These are phyloP conservation scores for Flueggea neowawraea DNA, from an alignment of 441 rosid species.

Conservation along the genomic window DNA sequence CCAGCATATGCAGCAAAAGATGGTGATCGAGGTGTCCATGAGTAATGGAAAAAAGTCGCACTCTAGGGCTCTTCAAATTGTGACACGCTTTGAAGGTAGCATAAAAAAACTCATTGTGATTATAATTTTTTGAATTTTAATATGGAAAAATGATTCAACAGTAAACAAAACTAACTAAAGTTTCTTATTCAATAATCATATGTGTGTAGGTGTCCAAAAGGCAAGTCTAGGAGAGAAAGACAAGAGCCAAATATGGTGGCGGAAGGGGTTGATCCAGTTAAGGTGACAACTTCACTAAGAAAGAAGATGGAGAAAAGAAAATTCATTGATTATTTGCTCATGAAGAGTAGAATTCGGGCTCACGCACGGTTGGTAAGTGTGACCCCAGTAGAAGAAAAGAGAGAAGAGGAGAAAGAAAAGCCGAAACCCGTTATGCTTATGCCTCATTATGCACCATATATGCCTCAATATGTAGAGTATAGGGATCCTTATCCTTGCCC, in stretches of 20 bases:
- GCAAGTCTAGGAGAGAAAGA: neutral
- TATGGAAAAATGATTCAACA: no score
- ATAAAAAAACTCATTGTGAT: no score
- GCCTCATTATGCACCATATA: conserved; percentile 8
- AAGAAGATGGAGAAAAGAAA: neutral
- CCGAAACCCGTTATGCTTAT: neutral
- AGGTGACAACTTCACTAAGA: conserved; percentile 16
- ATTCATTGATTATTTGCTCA: no score
- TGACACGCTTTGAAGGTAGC: no score
- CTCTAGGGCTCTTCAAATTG: no score
- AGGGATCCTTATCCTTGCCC: conserved; percentile 21
- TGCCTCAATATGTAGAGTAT: conserved; percentile 2
- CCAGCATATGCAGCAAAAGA: no score
- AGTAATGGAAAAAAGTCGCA: no score
- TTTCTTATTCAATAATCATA: no score
- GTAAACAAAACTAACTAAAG: no score
- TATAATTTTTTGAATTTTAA: no score
- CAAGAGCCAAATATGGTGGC: neutral
- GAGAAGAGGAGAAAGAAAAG: conserved; percentile 6
- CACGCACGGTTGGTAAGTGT: conserved; percentile 5
- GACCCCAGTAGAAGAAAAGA: conserved; percentile 2
- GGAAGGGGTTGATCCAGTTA: conserved; percentile 1
- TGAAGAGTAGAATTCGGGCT: no score
- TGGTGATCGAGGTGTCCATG: no score
- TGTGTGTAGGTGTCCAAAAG: neutral